Percentiles rank a stretch among this genome's conserved stretches.
Evolutionary conservation across 1,284 basidiomycete genomes (phyloP).

Genomic region (Cutaneotrichosporon sp.): DNA sequence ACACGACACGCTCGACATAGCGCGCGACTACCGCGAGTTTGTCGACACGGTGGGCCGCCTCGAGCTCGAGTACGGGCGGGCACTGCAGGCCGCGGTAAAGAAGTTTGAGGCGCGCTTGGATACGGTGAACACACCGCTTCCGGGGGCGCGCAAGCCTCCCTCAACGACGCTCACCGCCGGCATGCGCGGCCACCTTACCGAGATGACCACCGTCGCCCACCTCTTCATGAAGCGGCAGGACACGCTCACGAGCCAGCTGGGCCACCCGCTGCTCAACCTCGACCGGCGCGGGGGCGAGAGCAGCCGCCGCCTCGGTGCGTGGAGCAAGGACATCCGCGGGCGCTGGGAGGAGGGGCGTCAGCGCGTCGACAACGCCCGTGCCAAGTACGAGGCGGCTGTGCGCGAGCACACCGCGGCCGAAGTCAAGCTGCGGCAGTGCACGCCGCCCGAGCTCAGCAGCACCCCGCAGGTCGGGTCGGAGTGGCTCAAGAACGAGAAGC

Average conservation of each 20-base stretch:
- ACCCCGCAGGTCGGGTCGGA: slow-evolving; percentile 9
- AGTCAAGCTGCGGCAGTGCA: slow-evolving; percentile 14
- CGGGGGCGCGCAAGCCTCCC: slow-evolving; percentile 19
- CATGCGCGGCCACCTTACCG: slow-evolving; percentile 20
- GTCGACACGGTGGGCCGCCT: slow-evolving; percentile 25
- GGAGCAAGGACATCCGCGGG: slow-evolving; percentile 24
- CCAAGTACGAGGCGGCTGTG: slow-evolving; percentile 22
- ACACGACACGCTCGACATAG: slow-evolving; percentile 24
- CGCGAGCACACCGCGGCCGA: slow-evolving; percentile 17
- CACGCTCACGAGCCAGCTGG: slow-evolving; percentile 21
- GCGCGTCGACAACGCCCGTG: slow-evolving; percentile 23
- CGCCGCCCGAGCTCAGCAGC: slow-evolving; percentile 15
- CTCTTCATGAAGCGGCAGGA: slow-evolving; percentile 23
- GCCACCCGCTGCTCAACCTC: slow-evolving; percentile 20
- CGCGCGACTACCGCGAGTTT: slow-evolving; percentile 29
- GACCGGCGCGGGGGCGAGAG: slow-evolving; percentile 22
- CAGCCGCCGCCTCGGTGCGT: slow-evolving; percentile 15
- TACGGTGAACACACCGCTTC: background rate
- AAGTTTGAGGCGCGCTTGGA: slow-evolving; percentile 26
- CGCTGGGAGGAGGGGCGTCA: slow-evolving; percentile 25
- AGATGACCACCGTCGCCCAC: slow-evolving; percentile 19
- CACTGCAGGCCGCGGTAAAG: slow-evolving; percentile 20
- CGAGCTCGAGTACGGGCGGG: slow-evolving; percentile 25
- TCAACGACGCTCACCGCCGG: slow-evolving; percentile 16
- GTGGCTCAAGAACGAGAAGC: slow-evolving; percentile 22